phyloP scores from a whole-genome alignment of 805 yeast genomes.

The Suhomyces sp. region DNA sequence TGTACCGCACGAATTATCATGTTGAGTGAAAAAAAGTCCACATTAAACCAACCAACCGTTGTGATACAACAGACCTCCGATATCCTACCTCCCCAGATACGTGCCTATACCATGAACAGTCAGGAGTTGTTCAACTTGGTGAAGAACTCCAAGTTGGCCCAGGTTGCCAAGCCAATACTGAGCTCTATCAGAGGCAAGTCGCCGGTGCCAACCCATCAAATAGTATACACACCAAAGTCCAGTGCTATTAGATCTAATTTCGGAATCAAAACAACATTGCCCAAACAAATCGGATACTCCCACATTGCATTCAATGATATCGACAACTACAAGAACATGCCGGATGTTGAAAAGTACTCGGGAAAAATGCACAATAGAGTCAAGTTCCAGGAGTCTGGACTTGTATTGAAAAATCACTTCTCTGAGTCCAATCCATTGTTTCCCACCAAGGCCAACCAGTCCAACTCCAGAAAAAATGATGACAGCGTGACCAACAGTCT shows the following conservation, averaged over 20 bases:
- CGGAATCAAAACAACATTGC: conserved; percentile 73
- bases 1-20: too few relatives aligned
- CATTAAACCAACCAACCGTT: too few relatives aligned
- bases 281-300: conserved; percentile 56
- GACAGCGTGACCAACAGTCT: conserved; percentile 33
- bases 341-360: conserved; percentile 65
- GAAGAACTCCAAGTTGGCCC: conserved; percentile 42
- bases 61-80: too few relatives aligned
- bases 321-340: conserved; percentile 65
- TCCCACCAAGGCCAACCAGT: conserved; percentile 26
- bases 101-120: too few relatives aligned
- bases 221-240: conserved; percentile 66
- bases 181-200: conserved; percentile 29
- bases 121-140: conserved; percentile 36
- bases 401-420: conserved; percentile 42
- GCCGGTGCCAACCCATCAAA: conserved; percentile 65
- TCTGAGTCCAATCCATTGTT: conserved; percentile 43
- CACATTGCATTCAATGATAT: conserved; percentile 63
- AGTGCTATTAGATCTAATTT: conserved; percentile 66
- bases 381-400: conserved; percentile 68
- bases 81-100: too few relatives aligned
- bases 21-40: too few relatives aligned
- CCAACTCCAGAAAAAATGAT: conserved; percentile 16
- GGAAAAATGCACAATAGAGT: conserved; percentile 59
- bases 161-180: conserved; percentile 43